Percentiles rank a stretch among this genome's conserved stretches.
These are phyloP conservation scores for Diaporthe vaccinii DNA, from an alignment of 2,329 filamentous ascomycete species.

Conservation along the genomic window DNA sequence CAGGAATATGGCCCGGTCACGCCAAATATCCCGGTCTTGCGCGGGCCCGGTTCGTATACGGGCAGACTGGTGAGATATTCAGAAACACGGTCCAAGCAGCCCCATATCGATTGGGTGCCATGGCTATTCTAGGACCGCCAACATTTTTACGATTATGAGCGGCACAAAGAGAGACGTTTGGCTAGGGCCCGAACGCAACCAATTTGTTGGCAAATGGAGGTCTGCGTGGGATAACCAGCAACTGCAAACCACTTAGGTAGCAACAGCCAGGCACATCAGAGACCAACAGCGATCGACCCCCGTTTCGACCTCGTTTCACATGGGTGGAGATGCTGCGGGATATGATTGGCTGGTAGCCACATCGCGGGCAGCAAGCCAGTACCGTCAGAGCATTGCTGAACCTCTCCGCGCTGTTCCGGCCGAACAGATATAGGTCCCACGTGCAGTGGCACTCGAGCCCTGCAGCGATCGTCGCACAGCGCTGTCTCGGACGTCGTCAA, in stretches of 20 bases:
- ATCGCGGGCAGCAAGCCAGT: background rate
- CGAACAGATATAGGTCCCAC: slow-evolving; percentile 29
- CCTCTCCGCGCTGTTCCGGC: slow-evolving; percentile 1
- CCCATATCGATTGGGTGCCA: background rate
- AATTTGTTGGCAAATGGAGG: background rate
- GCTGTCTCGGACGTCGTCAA: slow-evolving; percentile 27
- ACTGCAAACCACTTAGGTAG: slow-evolving; percentile 2
- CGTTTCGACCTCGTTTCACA: slow-evolving; percentile 27
- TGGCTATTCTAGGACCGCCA: background rate
- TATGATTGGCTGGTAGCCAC: slow-evolving; percentile 5
- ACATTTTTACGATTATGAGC: background rate
- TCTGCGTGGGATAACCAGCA: background rate
- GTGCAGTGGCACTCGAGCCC: slow-evolving; percentile 22
- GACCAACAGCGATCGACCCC: slow-evolving; percentile 2
- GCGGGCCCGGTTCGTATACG: background rate
- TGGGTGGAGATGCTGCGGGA: slow-evolving; percentile 8
- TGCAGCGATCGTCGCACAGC: slow-evolving; percentile 22
- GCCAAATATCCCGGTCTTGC: background rate
- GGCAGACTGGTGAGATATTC: background rate
- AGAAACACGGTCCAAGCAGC: background rate
- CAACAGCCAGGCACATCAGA: slow-evolving; percentile 4
- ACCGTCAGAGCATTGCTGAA: too few relatives aligned
- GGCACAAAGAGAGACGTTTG: background rate
- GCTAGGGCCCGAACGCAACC: background rate
- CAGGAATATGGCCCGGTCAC: background rate